Base-by-base conservation (phyloP, 2,329 filamentous ascomycete genomes). In the Colletotrichum liaoningense region DNA sequence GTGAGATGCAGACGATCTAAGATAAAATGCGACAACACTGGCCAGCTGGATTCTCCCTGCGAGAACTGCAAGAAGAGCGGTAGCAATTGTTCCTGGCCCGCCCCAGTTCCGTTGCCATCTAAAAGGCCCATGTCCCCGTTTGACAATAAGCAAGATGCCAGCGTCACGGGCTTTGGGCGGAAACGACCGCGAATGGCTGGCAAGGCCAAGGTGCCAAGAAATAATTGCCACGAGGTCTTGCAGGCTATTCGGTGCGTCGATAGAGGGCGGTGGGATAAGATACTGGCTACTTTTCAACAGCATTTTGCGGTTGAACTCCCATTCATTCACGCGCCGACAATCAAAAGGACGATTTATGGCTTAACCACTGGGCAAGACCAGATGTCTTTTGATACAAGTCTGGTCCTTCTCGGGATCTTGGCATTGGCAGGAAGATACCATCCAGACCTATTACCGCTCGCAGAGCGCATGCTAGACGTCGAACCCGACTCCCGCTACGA, bases 1-100 rank as follows among this genome's bases (percentile, higher is more conserved):
- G 86, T 90, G 74, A 88, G 90, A 75, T 96, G 94, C 80, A 89
- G 94, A 71, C 90, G 91, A 77, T 95, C 93, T 80, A 97, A 97
- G 84, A 94, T 95, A 80, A 96, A 95, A 83, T 97, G 94, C 84
- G 91, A 94, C 81, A 96, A 97, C 33, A 69, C 49, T 83, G 88
- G 89, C 74, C 91, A 90, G 14, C 90, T 69, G n/a, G 58, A 69
- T 24, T 52, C 66, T 7, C 49, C 90, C 22, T 97, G 94, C 84
- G 90, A 93, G 74, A 91, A 91, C n/a, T 97, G 94, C 80, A 89
- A 92, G 79, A 91, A 91, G 72, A 90, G 90, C 64, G 91, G 91
- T 57, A 89, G 93, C 79, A 89, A 93, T 72, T 97, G 94, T 80
- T 88, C 89, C 74, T 94, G 95, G 81, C 92, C 93, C 7, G 84